Conservation (phyloP, 192 early-diverging fungal species). For the Chytriomyces sp. region DNA sequence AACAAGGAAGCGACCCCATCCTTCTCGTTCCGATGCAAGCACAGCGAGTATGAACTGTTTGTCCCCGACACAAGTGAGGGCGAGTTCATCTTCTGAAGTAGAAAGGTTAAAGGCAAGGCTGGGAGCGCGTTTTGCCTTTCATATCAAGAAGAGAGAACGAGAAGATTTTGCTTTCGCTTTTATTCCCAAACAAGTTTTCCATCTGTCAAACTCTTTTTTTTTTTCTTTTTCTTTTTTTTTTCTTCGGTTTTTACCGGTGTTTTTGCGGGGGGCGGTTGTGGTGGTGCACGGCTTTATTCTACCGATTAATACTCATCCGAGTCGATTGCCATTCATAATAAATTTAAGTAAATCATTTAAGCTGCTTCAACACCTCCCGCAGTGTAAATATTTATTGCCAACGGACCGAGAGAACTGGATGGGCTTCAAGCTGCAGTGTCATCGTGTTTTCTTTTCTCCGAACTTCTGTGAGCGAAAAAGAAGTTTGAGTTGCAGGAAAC, state of each 20-base stretch:
- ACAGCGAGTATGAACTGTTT: conserved; percentile 63
- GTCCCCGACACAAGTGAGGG: conserved; percentile 56
- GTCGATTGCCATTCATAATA: no score
- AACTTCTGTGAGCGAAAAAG: background rate
- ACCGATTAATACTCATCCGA: no score
- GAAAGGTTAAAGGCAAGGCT: background rate
- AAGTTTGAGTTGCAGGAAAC: background rate
- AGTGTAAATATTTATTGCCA: no score
- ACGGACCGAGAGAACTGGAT: no score
- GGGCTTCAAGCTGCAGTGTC: background rate
- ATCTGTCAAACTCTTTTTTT: background rate
- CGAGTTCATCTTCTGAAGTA: conserved; percentile 54
- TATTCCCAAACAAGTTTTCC: background rate
- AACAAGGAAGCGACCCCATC: conserved; percentile 51
- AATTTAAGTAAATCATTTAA: no score
- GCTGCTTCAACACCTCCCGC: no score
- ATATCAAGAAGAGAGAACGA: no score
- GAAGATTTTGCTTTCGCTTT: background rate
- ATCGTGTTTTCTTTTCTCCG: background rate
- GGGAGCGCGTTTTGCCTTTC: background rate
- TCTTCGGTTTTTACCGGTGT: background rate
- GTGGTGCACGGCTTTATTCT: no score
- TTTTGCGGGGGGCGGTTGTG: no score
- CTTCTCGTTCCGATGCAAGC: conserved; percentile 63
- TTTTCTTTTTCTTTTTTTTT: conserved; percentile 4